Conservation (phyloP, 2,329 filamentous ascomycete species). For the Colletotrichum scovillei region DNA sequence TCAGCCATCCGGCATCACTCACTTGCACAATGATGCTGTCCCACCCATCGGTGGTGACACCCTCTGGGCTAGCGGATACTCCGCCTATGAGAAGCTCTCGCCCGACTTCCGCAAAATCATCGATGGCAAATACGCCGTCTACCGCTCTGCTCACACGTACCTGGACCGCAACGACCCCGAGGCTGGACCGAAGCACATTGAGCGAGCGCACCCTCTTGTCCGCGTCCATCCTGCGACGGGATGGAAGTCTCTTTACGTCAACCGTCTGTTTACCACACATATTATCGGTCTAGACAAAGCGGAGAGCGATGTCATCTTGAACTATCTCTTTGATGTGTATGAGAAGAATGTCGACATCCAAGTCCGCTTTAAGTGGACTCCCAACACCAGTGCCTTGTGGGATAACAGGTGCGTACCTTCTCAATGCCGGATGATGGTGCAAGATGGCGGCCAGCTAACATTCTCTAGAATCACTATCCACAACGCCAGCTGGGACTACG, state of each 20-base stretch:
- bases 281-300: slow-evolving; percentile 77
- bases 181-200: slow-evolving; percentile 73
- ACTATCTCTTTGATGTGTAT: slow-evolving; percentile 75
- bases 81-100: slow-evolving; percentile 79
- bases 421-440: background rate
- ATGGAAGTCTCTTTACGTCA: slow-evolving; percentile 81
- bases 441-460: background rate
- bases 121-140: slow-evolving; percentile 74
- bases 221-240: slow-evolving; percentile 78
- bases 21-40: slow-evolving; percentile 76
- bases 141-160: slow-evolving; percentile 74
- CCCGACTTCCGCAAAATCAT: slow-evolving; percentile 77
- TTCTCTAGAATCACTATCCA: slow-evolving; percentile 73
- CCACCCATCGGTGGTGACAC: slow-evolving; percentile 76
- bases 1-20: slow-evolving; percentile 77
- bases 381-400: slow-evolving; percentile 75
- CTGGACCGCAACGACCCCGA: slow-evolving; percentile 71
- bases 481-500: slow-evolving; percentile 81
- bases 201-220: slow-evolving; percentile 75
- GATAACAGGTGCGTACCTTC: slow-evolving; percentile 67
- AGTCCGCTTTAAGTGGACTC: slow-evolving; percentile 77
- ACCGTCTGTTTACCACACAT: slow-evolving; percentile 74
- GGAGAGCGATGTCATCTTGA: slow-evolving; percentile 75
- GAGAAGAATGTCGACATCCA: slow-evolving; percentile 79
- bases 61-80: slow-evolving; percentile 77